Evolutionary conservation across 2,329 filamentous ascomycete species (phyloP), one percentile per base, ranked within the genome.

Genomic region (Trichoderma endophyticum): DNA sequence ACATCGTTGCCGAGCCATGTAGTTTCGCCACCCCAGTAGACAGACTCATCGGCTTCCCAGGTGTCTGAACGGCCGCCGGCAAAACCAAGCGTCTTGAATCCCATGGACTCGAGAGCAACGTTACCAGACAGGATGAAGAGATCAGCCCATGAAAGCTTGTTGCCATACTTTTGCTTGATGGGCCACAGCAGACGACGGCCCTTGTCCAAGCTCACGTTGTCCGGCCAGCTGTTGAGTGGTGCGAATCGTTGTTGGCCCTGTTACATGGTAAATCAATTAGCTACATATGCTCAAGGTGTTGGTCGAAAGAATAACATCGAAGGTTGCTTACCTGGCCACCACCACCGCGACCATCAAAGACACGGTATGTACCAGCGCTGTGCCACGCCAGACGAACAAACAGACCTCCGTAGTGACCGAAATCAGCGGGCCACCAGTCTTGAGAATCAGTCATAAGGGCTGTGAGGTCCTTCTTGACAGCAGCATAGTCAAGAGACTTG

Each of bases 371-470:
- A 73, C 92, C 92, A 30, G 92, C 89, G 75, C 90, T 90, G 85
- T 94, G 92, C 92, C 92, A 95, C 73, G 91, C 90, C 90, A 94
- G 90, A 72, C 92, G 91, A 79, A 95, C 86, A 81, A 95, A 94
- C 32, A 94, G 86, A 81, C 92, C 92, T 75, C 92, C 92, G 77
- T 94, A 95, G 85, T 94, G 91, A 71, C 92, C 92, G 78, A 92
- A 93, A 79, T 95, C 92, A 36, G 92, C 92, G 1, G 92, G 92
- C 92, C 92, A 95, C 89, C 88, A 94, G 54, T 92, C 90, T 82
- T 94, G 90, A 3, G 91, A 94, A 79, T 93, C 89, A 66, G 92
- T 94, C 90, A 94, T 91, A 77, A 94, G 79, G 21, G 83, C 85
- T n/a, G 84, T 77, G 7, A 95, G 82, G 79, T 95, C 92, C 82